phyloP scores from a whole-genome alignment of 2,329 filamentous ascomycete species.

The Cryphonectria nitschkei region DNA sequence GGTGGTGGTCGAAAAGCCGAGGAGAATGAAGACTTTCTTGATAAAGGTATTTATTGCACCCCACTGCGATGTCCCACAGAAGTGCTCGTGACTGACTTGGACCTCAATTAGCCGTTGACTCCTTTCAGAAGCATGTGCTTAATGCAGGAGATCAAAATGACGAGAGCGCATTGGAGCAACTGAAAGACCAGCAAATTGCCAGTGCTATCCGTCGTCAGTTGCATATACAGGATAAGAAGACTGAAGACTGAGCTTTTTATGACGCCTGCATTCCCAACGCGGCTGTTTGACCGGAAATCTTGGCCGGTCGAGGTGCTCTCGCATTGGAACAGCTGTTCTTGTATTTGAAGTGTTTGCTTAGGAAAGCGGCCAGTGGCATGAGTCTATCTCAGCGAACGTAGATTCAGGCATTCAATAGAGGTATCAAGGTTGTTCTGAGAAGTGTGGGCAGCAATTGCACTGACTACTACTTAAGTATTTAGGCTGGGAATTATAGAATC shows the following conservation, averaged over 20 bases:
- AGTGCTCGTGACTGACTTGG: neutral
- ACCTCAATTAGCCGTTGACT: constrained; percentile 66
- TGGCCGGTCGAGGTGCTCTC: neutral
- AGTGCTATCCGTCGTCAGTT: constrained; percentile 70
- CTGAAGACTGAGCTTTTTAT: neutral
- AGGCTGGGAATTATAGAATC: too few relatives aligned
- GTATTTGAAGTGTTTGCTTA: neutral
- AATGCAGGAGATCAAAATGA: constrained; percentile 74
- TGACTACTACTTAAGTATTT: too few relatives aligned
- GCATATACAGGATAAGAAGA: constrained; percentile 17
- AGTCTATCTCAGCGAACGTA: neutral
- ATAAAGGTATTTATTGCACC: constrained; percentile 64
- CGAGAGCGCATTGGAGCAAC: constrained; percentile 75
- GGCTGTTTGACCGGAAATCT: neutral
- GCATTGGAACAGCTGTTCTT: neutral
- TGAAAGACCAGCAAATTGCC: constrained; percentile 79
- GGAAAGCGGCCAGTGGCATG: neutral
- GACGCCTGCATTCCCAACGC: too few relatives aligned
- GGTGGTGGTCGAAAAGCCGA: constrained; percentile 76
- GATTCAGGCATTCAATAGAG: too few relatives aligned
- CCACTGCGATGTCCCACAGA: neutral
- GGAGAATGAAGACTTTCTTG: constrained; percentile 78
- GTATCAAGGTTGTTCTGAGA: too few relatives aligned
- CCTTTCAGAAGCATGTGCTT: constrained; percentile 75
- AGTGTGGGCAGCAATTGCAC: too few relatives aligned